Evolutionary conservation across 139 green algal genomes (phyloP).

Genomic region (Chlorella vulgaris): DNA sequence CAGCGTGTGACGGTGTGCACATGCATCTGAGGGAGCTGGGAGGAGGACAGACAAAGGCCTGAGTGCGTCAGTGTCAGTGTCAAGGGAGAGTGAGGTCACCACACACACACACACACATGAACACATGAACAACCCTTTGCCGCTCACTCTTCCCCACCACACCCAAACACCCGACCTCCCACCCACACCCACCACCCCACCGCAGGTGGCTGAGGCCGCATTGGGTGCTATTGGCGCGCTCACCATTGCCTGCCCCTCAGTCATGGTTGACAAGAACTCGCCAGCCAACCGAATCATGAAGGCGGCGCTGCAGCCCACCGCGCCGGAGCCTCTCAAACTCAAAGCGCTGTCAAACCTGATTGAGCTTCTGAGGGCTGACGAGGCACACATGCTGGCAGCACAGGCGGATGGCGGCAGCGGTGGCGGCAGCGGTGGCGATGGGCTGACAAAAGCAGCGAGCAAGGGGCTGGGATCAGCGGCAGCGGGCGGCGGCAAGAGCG

Average conservation of each 20-base stretch:
- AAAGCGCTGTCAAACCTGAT: slow-evolving; percentile 69
- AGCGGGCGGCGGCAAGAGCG: not conserved
- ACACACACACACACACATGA: no score
- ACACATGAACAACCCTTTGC: no score
- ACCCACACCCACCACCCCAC: not conserved
- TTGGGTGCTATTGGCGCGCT: slow-evolving; percentile 74
- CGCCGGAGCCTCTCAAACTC: slow-evolving; percentile 53
- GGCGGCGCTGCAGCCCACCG: slow-evolving; percentile 37
- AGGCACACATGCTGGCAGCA: slow-evolving; percentile 54
- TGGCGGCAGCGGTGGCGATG: not conserved
- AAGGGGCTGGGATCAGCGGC: not conserved
- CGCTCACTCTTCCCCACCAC: no score
- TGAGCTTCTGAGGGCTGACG: slow-evolving; percentile 77
- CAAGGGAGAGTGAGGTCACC: no score
- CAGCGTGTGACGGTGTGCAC: no score
- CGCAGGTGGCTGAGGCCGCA: slow-evolving; percentile 52
- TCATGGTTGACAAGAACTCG: slow-evolving; percentile 52
- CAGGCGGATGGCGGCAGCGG: slow-evolving; percentile 44
- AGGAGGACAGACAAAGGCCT: no score
- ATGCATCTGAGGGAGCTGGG: no score
- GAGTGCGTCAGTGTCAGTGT: no score
- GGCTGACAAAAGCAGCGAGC: not conserved
- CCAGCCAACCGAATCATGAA: slow-evolving; percentile 33
- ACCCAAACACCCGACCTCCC: no score
- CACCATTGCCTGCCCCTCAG: slow-evolving; percentile 63